phyloP scores from a whole-genome alignment of 805 yeast genomes.

The Candida odintsovae region DNA sequence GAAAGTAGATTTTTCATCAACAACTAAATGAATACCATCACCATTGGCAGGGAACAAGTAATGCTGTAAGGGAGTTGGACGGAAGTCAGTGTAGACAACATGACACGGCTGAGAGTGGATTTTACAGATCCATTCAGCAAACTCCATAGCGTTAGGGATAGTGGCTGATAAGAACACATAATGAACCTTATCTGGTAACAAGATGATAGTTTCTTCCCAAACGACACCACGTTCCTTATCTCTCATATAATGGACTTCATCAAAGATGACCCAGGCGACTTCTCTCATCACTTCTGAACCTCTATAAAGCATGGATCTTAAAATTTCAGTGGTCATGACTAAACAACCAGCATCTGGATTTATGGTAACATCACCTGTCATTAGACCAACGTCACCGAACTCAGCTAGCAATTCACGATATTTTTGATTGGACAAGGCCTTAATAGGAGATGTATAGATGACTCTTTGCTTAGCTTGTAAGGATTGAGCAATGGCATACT shows the following conservation, averaged over 20 bases:
- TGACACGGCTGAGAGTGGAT: conserved; percentile 96
- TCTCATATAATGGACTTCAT: conserved; percentile 98
- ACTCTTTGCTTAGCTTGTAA: conserved; percentile 93
- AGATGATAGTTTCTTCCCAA: conserved; percentile 97
- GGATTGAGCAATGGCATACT: conserved; percentile 94
- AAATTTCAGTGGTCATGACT: conserved; percentile 98
- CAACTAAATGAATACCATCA: conserved; percentile 95
- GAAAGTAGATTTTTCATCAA: conserved; percentile 93
- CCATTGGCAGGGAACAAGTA: conserved; percentile 98
- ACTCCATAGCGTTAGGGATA: conserved; percentile 96
- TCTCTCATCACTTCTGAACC: conserved; percentile 98
- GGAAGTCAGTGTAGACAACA: conserved; percentile 96
- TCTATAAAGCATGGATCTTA: conserved; percentile 92
- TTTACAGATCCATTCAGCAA: conserved; percentile 97
- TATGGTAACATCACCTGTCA: conserved; percentile 99
- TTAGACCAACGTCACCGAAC: conserved; percentile 91
- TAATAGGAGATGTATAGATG: conserved; percentile 93
- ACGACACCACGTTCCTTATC: conserved; percentile 98
- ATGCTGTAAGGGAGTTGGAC: conserved; percentile 98
- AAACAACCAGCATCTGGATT: conserved; percentile 98
- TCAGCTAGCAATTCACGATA: conserved; percentile 87
- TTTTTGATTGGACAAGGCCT: conserved; percentile 85
- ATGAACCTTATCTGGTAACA: conserved; percentile 93
- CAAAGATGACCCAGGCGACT: conserved; percentile 98
- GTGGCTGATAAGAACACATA: conserved; percentile 94